phyloP scores from a whole-genome alignment of 306 rosid genomes.

The Vigna radiata region DNA sequence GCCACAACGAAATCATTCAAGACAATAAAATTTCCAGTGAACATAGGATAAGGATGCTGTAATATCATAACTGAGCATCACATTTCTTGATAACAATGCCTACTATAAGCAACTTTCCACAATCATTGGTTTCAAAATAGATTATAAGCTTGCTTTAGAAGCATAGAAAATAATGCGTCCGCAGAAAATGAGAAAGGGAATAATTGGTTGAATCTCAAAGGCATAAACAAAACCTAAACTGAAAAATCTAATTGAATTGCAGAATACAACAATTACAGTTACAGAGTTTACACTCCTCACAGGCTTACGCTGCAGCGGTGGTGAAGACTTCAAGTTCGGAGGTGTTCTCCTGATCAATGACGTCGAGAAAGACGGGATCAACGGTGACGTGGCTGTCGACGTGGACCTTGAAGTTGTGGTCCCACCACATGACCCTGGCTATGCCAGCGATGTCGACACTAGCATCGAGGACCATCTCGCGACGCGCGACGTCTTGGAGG shows the following conservation, averaged over 20 bases:
- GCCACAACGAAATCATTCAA: too few relatives aligned
- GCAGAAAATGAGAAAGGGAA: not conserved
- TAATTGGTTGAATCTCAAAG: not conserved
- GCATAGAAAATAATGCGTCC: not conserved
- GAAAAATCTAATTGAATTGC: not conserved
- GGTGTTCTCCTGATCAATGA: conserved; percentile 70
- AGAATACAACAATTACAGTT: not conserved
- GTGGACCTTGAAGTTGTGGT: conserved; percentile 68
- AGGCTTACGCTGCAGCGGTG: not conserved
- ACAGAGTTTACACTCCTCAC: not conserved
- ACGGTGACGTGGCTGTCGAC: conserved; percentile 84
- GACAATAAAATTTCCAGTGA: too few relatives aligned
- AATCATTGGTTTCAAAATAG: too few relatives aligned
- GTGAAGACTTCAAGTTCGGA: conserved; percentile 58
- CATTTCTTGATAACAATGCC: too few relatives aligned
- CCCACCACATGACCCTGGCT: conserved; percentile 85
- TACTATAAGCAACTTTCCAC: too few relatives aligned
- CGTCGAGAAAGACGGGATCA: conserved; percentile 86
- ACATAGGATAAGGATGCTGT: too few relatives aligned
- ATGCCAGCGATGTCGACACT: conserved; percentile 70
- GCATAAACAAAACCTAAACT: too few relatives aligned
- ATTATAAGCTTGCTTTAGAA: not conserved
- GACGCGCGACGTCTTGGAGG: conserved; percentile 62
- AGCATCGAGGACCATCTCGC: conserved; percentile 83
- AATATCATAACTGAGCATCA: too few relatives aligned